These are phyloP conservation scores for Leucoagaricus sp. DNA, from an alignment of 1,284 basidiomycete genomes.

Conservation along the genomic window DNA sequence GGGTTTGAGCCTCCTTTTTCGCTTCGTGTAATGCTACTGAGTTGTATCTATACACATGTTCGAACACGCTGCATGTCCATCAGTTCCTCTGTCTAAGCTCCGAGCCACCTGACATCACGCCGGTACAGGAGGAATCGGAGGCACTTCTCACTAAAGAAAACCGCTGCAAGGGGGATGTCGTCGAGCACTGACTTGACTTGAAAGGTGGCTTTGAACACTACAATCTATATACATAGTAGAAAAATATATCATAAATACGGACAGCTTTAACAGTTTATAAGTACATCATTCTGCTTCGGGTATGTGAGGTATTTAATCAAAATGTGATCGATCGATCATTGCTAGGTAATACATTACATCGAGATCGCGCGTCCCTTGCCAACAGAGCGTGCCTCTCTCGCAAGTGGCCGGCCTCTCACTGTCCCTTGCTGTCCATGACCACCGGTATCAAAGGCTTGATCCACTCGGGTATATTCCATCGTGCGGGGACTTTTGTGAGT, in stretches of 20 bases:
- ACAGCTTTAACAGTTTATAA: neutral
- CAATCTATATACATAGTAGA: neutral
- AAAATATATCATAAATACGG: neutral
- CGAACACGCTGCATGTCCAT: slow-evolving; percentile 6
- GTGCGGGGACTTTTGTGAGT: slow-evolving; percentile 84
- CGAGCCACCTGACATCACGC: slow-evolving; percentile 6
- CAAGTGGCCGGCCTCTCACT: slow-evolving; percentile 60
- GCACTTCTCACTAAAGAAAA: neutral
- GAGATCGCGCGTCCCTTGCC: slow-evolving; percentile 77
- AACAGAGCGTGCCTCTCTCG: slow-evolving; percentile 57
- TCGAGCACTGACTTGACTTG: neutral
- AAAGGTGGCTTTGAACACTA: neutral
- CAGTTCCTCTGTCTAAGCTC: neutral
- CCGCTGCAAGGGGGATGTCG: neutral
- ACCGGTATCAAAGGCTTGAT: slow-evolving; percentile 65
- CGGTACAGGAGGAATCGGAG: neutral
- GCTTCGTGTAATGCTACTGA: neutral
- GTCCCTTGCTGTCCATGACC: slow-evolving; percentile 46
- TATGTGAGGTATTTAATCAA: slow-evolving; percentile 15
- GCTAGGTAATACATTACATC: slow-evolving; percentile 49
- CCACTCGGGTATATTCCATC: slow-evolving; percentile 72
- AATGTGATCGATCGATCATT: slow-evolving; percentile 20
- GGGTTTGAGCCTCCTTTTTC: neutral
- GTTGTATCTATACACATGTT: neutral
- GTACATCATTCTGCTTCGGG: slow-evolving; percentile 12